Conservation (phyloP, 2,329 filamentous ascomycete species). For the Penicillium capsulatum region DNA sequence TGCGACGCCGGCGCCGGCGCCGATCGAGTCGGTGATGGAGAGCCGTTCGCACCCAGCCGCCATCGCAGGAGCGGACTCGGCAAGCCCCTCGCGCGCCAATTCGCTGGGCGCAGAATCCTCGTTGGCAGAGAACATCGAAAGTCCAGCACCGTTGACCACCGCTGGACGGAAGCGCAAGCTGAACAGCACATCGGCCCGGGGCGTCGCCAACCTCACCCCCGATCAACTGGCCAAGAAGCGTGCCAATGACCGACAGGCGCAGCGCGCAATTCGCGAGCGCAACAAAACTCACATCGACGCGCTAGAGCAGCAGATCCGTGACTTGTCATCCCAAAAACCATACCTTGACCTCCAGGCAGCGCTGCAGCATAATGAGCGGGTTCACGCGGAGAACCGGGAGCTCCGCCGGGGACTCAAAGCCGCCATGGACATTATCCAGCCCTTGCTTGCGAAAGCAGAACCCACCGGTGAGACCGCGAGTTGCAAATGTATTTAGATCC, state of each 20-base stretch:
- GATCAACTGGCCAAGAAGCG: conserved; percentile 86
- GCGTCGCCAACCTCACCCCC: conserved; percentile 80
- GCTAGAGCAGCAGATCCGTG: conserved; percentile 67
- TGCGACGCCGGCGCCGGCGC: conserved; percentile 26
- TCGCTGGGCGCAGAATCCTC: conserved; percentile 24
- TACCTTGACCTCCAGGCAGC: conserved; percentile 78
- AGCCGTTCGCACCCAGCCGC: conserved; percentile 10
- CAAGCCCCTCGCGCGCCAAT: conserved; percentile 22
- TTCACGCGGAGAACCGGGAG: conserved; percentile 75
- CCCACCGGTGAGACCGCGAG: conserved; percentile 40
- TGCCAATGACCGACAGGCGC: conserved; percentile 84
- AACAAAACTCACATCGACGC: conserved; percentile 75
- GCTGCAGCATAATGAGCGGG: conserved; percentile 68
- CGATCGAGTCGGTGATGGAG: conserved; percentile 18
- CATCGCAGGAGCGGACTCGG: conserved; percentile 23
- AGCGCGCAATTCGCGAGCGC: conserved; percentile 77
- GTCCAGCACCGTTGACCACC: conserved; percentile 15
- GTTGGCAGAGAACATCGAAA: conserved; percentile 13
- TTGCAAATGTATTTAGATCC: not conserved
- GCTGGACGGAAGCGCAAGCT: conserved; percentile 43
- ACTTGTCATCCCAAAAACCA: conserved; percentile 73
- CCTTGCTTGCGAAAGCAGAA: conserved; percentile 40
- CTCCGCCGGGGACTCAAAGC: conserved; percentile 65
- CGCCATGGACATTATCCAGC: conserved; percentile 55
- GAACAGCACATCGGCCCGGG: conserved; percentile 53